A percentile compares a stretch with the other conserved stretches of the same genome.
phyloP scores from a whole-genome alignment of 169 alveolate genomes.

The Cryptosporidium canis region DNA sequence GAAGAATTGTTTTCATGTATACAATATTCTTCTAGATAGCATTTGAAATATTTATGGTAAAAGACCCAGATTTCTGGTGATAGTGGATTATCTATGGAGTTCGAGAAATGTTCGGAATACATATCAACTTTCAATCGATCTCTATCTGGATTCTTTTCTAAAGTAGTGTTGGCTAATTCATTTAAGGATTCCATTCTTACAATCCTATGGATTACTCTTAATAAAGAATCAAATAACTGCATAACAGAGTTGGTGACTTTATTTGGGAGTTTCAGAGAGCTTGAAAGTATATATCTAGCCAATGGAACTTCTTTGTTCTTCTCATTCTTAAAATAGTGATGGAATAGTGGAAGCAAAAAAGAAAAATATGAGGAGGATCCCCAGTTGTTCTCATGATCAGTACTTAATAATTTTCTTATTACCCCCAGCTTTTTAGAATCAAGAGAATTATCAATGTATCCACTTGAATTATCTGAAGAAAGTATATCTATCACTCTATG shows the following conservation, averaged over 20 bases:
- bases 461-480: neutral
- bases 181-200: conserved; percentile 8
- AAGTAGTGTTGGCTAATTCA: conserved; percentile 9
- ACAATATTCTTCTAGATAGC: neutral
- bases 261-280: conserved; percentile 47
- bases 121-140: neutral
- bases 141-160: neutral
- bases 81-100: neutral
- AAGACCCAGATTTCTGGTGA: conserved; percentile 6
- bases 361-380: conserved; percentile 36
- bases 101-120: neutral
- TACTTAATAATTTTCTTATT: neutral
- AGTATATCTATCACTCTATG: conserved; percentile 31
- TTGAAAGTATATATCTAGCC: conserved; percentile 17
- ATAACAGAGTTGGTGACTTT: conserved; percentile 25
- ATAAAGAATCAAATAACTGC: conserved; percentile 5
- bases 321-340: neutral
- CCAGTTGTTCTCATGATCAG: conserved; percentile 45
- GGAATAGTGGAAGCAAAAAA: conserved; percentile 44
- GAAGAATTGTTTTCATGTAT: neutral
- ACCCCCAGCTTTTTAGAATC: neutral
- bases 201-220: neutral
- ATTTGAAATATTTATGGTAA: conserved; percentile 6
- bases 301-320: conserved; percentile 24
- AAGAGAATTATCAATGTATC: neutral